Evolutionary conservation across 305 asterid species (phyloP).

Genomic region (Fraxinus floribunda): DNA sequence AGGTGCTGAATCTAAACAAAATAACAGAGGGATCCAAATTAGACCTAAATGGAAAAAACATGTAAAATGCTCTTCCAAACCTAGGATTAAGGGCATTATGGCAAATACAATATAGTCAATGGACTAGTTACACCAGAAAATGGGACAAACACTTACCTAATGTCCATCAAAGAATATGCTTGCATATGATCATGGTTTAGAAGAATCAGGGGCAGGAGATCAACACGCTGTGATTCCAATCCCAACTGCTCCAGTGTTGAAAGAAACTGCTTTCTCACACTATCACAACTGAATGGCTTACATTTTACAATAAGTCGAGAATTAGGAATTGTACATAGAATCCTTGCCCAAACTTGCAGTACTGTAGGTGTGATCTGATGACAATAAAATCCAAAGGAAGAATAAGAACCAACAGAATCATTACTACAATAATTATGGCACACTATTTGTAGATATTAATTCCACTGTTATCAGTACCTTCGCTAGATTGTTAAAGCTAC

Average conservation of each 20-base stretch:
- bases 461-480: constrained; percentile 55
- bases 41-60: neutral
- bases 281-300: constrained; percentile 92
- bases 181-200: constrained; percentile 99
- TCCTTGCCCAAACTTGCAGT: constrained; percentile 96
- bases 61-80: neutral
- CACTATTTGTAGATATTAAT: neutral
- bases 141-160: constrained; percentile 53
- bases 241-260: constrained; percentile 83
- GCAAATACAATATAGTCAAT: neutral
- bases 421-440: neutral
- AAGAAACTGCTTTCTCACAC: constrained; percentile 83
- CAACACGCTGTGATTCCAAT: constrained; percentile 89
- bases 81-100: neutral
- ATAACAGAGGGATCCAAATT: neutral
- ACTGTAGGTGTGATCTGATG: constrained; percentile 90
- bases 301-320: constrained; percentile 96
- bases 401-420: constrained; percentile 8
- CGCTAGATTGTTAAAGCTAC: constrained; percentile 98
- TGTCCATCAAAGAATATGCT: constrained; percentile 97
- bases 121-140: constrained; percentile 12
- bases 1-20: neutral
- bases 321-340: constrained; percentile 87
- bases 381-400: constrained; percentile 27
- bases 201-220: constrained; percentile 92